Evolutionary conservation across 306 rosid genomes (phyloP), one percentile per base, ranked within the genome.

Genomic region (Quercus agrifolia): DNA sequence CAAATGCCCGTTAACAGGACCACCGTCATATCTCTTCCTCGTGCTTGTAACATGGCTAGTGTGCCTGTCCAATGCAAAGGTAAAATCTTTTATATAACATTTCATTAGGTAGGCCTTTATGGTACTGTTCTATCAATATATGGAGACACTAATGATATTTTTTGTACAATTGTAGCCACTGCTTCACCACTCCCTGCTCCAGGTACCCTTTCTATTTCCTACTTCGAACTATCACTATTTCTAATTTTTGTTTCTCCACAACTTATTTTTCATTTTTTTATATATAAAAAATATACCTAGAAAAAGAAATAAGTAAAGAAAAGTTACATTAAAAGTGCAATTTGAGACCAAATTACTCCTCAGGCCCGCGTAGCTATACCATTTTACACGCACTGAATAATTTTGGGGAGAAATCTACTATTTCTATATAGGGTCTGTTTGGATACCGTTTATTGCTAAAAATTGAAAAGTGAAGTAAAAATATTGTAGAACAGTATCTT

Each of bases 1-100:
- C 91, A 57, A 79, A 1, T 91, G 28, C 96, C 97, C 10, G 68
- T 93, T 77, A 93, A 89, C 55, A 78, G 92, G 44, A 72, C 96
- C 2, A 71, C 89, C 18, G 99, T 93, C 79, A 72, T 91, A 30
- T 86, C 97, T 76, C 99, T 92, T 67, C 97, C 98, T 76, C 92
- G 92, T 23, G 98, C 95, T 41, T 95, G 99, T 86, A 89, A 89
- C 82, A 78, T 89, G 89, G 83, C 93, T 0, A 88, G 91, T 31
- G 91, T 95, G 73, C 94, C 95, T 1, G 75, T 95, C 79, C 97
- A 90, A 77, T 92, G 92, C 89, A 87, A 86, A 82, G 83, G 89
- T 88, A 84, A 2, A 21, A 10, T 33, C 18, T 41, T 35, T n/a
- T 18, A 4, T 17, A 30, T 4, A 66, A 31, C 14, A 31, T 31